A percentile compares a stretch with the other conserved stretches of the same genome.
Evolutionary conservation across 2,329 filamentous ascomycete species (phyloP).

Genomic region (Penicillium sp.): DNA sequence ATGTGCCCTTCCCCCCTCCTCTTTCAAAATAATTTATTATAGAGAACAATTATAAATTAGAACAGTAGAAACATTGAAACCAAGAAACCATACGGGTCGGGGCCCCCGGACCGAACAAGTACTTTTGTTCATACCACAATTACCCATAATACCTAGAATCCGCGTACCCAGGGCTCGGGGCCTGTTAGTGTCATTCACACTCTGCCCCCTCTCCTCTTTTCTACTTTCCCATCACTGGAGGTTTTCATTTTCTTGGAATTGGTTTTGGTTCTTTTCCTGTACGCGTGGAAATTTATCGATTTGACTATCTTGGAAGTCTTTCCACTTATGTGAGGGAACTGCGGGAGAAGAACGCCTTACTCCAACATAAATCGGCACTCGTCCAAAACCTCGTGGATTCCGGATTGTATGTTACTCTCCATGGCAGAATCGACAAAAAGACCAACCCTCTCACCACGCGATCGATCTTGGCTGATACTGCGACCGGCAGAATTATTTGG

Average conservation of each 20-base stretch:
- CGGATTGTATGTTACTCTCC: not conserved
- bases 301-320: not conserved
- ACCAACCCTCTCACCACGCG: not conserved
- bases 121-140: constrained; percentile 4
- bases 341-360: not conserved
- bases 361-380: not conserved
- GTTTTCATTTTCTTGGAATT: too few species aligned
- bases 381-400: not conserved
- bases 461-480: constrained; percentile 10
- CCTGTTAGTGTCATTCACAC: constrained; percentile 12
- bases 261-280: not conserved
- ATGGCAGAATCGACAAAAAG: not conserved
- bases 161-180: constrained; percentile 13
- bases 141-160: constrained; percentile 2
- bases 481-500: constrained; percentile 8
- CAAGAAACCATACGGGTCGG: not conserved
- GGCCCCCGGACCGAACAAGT: not conserved
- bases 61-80: not conserved
- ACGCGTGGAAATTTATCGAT: not conserved
- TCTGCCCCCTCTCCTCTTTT: constrained; percentile 7
- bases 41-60: not conserved
- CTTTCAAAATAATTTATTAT: too few species aligned
- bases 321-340: not conserved
- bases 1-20: too few species aligned
- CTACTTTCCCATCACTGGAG: not conserved